phyloP scores from a whole-genome alignment of 2,329 filamentous ascomycete species.

The Aspergillus fumigatiaffinis region DNA sequence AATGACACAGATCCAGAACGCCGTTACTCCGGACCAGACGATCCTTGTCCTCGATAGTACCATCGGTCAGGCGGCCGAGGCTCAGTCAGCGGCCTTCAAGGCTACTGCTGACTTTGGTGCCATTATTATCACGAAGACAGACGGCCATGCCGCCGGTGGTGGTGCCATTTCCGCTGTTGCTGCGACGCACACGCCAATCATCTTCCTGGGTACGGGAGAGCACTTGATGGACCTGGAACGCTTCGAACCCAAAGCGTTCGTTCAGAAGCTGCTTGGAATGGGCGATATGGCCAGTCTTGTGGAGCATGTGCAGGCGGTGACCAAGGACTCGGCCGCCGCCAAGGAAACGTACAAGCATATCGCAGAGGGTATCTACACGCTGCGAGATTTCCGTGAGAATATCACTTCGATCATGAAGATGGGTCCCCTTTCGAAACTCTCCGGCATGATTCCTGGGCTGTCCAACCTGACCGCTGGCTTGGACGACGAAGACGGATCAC shows the following conservation, averaged over 20 bases:
- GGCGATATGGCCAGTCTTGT: conserved; percentile 93
- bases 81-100: conserved; percentile 94
- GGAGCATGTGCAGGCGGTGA: conserved; percentile 93
- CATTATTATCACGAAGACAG: conserved; percentile 98
- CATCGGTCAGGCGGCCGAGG: conserved; percentile 93
- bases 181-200: conserved; percentile 92
- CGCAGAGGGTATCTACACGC: conserved; percentile 90
- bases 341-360: conserved; percentile 99
- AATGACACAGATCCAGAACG: conserved; percentile 93
- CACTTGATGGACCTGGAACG: conserved; percentile 93
- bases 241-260: conserved; percentile 88
- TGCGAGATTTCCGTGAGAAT: conserved; percentile 91
- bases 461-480: conserved; percentile 91
- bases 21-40: conserved; percentile 88
- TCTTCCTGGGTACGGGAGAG: conserved; percentile 96
- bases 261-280: conserved; percentile 93
- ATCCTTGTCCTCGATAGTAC: conserved; percentile 97
- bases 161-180: conserved; percentile 97
- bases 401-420: conserved; percentile 99
- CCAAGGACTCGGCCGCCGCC: conserved; percentile 70
- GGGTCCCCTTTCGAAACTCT: conserved; percentile 95
- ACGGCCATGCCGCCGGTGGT: conserved; percentile 91
- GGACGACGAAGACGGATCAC: conserved; percentile 92
- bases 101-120: conserved; percentile 94
- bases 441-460: conserved; percentile 96